Base-by-base conservation (phyloP, 2,329 filamentous ascomycete species). In the Fusarium incarnatum region DNA sequence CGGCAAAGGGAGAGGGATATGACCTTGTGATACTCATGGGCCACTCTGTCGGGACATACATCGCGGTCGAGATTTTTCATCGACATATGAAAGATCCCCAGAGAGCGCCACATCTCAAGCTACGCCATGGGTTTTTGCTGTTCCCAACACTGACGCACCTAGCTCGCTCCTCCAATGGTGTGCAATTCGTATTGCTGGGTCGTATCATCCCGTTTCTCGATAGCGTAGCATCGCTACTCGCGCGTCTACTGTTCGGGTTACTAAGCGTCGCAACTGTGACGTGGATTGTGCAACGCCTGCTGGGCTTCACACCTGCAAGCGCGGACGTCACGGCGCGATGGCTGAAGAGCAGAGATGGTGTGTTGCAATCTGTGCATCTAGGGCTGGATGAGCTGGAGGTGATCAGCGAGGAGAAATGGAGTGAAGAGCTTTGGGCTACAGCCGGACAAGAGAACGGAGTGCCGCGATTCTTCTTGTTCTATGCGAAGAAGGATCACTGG, bases 71-170 rank as follows among this genome's bases (percentile, higher is more conserved):
- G 77, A 80, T 92, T 30, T 86, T 92, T 49, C 83, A 89, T 65
- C 83, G 88, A 12, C 85, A 89, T 66, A 80, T 84, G 37, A 81
- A 81, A 40, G 71, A 80, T 41, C 75, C 77, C 1, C 64, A 70
- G 15, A 59, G 74, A 15, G 77, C 77, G 2, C 79, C 80, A n/a
- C 75, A 79, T 47, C 75, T 85, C n/a, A 77, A 75, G 13, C 79
- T 89, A 23, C 77, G 76, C 37, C 81, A 84, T 28, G 91, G 86
- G 2, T 83, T 94, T 44, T 82, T 94, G 59, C 83, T 94, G 20
- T 94, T 94, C 76, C 91, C 92, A 2, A 93, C 92, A 2, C 85
- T 94, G 40, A 85, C 89, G n/a, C 87, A 93, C 79, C 89, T 94
- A 67, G 88, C 88, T 12, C 79, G 81, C 59, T 92, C 89, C 2